Percentiles rank a stretch among this genome's conserved stretches.
phyloP scores from a whole-genome alignment of 352 stramenopile species.

The Phytophthora cactorum region DNA sequence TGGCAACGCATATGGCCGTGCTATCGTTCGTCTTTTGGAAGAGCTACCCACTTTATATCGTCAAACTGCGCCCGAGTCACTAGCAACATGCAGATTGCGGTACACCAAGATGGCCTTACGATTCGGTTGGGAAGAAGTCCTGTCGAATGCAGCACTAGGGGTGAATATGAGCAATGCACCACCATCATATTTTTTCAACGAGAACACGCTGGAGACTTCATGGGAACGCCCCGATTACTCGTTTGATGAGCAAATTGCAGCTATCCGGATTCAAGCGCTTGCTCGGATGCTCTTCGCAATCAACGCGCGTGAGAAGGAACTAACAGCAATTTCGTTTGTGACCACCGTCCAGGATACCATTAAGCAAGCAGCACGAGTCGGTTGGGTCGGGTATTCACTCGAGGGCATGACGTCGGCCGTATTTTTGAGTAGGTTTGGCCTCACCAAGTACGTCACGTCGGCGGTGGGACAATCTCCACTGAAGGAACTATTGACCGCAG shows the following conservation, averaged over 20 bases:
- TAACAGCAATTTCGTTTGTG: constrained; percentile 58
- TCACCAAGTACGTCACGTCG: constrained; percentile 53
- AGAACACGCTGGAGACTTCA: constrained; percentile 42
- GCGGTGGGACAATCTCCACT: constrained; percentile 36
- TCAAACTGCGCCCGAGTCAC: constrained; percentile 23
- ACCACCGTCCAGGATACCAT: constrained; percentile 43
- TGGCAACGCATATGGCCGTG: constrained; percentile 55
- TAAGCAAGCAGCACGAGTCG: constrained; percentile 25
- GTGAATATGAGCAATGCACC: background rate
- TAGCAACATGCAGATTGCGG: constrained; percentile 31
- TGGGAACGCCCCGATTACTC: constrained; percentile 69
- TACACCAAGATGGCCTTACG: constrained; percentile 64
- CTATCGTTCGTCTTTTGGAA: constrained; percentile 54
- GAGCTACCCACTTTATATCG: constrained; percentile 38
- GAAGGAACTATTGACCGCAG: constrained; percentile 39
- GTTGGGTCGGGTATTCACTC: constrained; percentile 74
- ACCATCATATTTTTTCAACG: constrained; percentile 60
- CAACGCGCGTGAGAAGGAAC: constrained; percentile 25
- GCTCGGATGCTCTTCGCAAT: constrained; percentile 53
- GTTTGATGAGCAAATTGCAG: constrained; percentile 74
- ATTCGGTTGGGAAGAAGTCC: constrained; percentile 71
- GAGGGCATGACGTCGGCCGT: constrained; percentile 68
- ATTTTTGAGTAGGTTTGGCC: constrained; percentile 64
- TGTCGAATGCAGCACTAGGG: background rate
- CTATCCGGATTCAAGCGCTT: constrained; percentile 69